Evolutionary conservation across 805 yeast genomes (phyloP).

Genomic region (Metschnikowia kofuensis): DNA sequence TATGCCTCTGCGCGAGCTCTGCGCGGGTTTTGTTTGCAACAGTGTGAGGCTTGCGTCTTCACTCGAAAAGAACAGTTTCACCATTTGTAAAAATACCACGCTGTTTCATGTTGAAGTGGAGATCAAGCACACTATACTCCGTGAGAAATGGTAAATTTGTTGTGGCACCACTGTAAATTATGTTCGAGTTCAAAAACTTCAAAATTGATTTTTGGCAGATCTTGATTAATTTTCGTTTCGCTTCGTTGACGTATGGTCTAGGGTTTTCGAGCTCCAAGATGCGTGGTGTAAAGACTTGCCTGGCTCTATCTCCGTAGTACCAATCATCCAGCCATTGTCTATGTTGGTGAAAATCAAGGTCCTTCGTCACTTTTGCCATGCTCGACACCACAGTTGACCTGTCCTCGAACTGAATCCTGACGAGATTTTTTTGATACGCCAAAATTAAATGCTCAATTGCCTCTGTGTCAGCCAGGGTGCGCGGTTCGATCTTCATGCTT

Average conservation of each 20-base stretch:
- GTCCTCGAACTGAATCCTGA: conserved; percentile 6
- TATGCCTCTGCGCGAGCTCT: no score
- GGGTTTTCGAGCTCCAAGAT: conserved; percentile 1
- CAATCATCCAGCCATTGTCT: conserved; percentile 11
- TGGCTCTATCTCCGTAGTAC: conserved; percentile 7
- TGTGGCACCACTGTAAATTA: conserved; percentile 3
- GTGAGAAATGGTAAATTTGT: conserved; percentile 4
- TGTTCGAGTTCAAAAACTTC: conserved; percentile 1
- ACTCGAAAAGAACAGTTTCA: not conserved
- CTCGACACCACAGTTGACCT: conserved; percentile 1
- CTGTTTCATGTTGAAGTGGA: conserved; percentile 7
- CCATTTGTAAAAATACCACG: conserved; percentile 8
- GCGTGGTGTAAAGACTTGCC: conserved; percentile 6
- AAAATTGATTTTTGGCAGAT: conserved; percentile 1
- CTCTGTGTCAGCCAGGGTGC: conserved; percentile 5
- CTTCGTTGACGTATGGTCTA: conserved; percentile 7
- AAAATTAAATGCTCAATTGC: conserved; percentile 2
- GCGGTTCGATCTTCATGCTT: conserved; percentile 7
- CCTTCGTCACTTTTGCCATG: conserved; percentile 1
- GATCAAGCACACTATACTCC: conserved; percentile 5
- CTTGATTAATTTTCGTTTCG: conserved; percentile 3
- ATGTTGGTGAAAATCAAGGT: conserved; percentile 3
- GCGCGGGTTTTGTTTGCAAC: no score
- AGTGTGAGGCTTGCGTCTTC: no score
- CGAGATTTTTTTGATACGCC: conserved; percentile 4